Evolutionary conservation across 495 filamentous ascomycete genomes (phyloP), one percentile per base, ranked within the genome.

Genomic region (Ramalina intermedia): DNA sequence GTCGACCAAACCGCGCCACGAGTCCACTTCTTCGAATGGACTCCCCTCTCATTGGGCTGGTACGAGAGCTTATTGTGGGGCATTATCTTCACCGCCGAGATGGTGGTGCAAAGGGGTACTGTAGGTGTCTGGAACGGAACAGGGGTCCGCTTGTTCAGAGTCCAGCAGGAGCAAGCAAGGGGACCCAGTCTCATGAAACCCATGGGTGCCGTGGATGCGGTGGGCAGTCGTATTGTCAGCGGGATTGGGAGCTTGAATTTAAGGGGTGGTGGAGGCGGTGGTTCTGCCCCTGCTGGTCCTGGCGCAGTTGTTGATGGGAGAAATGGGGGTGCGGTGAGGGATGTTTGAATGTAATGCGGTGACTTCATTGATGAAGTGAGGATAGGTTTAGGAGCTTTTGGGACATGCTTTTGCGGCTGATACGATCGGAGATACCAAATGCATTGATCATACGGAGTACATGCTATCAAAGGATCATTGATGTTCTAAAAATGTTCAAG

Each of bases 81-180:
- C n/a, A 88, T 95, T 64, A 79, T 95, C 54, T 98, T 96, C 65
- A 75, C 81, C 26, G 80, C 78, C 53, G 91, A 98, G 64, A 85
- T 94, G 78, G 76, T 87, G 41, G 82, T 94, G 3, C 54, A 56
- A 18, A 85, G 80, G 63, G 91, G 91, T 27, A 89, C 84, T 1
- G 82, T 87, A n/a, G 90, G 91, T 14, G 80, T 96, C 2, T 98
- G 91, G 91, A 96, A 94, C 55, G 82, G 85, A 16, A 96, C 93
- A 4, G 65, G 66, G 1, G 87, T 98, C 59, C 82, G 82, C 58
- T 69, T 98, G 16, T 96, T 98, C 68, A 80, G 74, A 47, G 89
- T 98, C 12, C 87, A 95, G 61, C 84, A 94, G 58, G 81, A 80
- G 23, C 83, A 79, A 2, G 73, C 81, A 6, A 76, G 84, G 54